Base-by-base conservation (phyloP, 192 early-diverging fungal genomes). In the Backusella tuberculispora region DNA sequence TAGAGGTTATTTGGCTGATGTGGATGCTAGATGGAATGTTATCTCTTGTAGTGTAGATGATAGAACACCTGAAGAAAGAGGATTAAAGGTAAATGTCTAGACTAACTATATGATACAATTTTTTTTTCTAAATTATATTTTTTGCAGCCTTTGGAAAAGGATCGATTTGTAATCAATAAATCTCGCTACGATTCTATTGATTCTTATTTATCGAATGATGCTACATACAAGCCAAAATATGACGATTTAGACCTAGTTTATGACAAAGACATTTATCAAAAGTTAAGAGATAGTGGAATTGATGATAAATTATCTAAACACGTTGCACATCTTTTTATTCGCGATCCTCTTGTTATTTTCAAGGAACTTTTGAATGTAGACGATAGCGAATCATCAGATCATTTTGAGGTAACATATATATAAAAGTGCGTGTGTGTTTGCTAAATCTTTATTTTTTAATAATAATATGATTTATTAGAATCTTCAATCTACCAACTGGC, bases 401-500 rank as follows among this genome's bases (percentile, higher is more conserved):
- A 99, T 76, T 99, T 99, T 89, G 98, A 99, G 76, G 88, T 89
- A 73, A 24, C 5, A 44, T 47, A 47, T n/a, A n/a, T 40, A 15
- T n/a, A n/a, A n/a, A n/a, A n/a, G n/a, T n/a, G n/a, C 2, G 10
- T 7, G 6, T 3, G 42, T 45, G 0, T 24, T 17, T 41, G 38
- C 26, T 60, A 6, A 26, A 26, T 63, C 26, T 40, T 48, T 34
- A 29, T 43, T 70, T 29, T 17, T 45, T 41, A 26, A 7, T 34
- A 34, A 34, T 34, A 34, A 26, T 15, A 7, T 44, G 3, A 0
- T 17, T 40, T 12, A 12, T 12, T 67, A 88, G 83, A 99, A 99
- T 82, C 88, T 99, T 45, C 98, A 99, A 86, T 95, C 93, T n/a
- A 99, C 98, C 53, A 99, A 99, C 83, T 99, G 98, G 98, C 98